Evolutionary conservation across 1,284 basidiomycete species (phyloP).

Genomic region (Exobasidium cylindrosporum): DNA sequence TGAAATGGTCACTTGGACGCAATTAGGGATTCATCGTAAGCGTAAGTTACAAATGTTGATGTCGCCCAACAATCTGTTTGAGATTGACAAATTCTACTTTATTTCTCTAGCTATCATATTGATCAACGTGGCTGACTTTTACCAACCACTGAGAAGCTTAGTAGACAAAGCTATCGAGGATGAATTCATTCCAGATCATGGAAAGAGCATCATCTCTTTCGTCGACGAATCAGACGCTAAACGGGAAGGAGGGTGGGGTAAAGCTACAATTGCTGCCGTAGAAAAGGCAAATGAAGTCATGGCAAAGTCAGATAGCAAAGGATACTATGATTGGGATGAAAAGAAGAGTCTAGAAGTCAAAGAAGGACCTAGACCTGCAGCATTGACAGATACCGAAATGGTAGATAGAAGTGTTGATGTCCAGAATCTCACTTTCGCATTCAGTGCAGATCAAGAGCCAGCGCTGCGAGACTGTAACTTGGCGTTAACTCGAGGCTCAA

Average conservation of each 20-base stretch:
- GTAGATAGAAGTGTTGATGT: constrained; percentile 41
- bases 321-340: constrained; percentile 44
- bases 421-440: constrained; percentile 42
- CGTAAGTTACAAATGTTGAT: constrained; percentile 53
- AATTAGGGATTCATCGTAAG: constrained; percentile 82
- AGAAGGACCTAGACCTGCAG: neutral
- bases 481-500: constrained; percentile 36
- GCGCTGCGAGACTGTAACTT: constrained; percentile 46
- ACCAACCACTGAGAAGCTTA: constrained; percentile 70
- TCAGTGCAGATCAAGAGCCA: constrained; percentile 31
- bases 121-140: constrained; percentile 77
- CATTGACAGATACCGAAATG: neutral
- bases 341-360: neutral
- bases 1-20: constrained; percentile 87
- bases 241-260: constrained; percentile 64
- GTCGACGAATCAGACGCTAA: constrained; percentile 67
- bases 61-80: neutral
- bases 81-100: neutral
- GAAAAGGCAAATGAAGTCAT: constrained; percentile 22
- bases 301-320: constrained; percentile 26
- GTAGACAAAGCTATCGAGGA: constrained; percentile 67
- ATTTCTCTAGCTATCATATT: constrained; percentile 64
- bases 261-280: constrained; percentile 39
- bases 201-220: constrained; percentile 31
- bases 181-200: constrained; percentile 63